phyloP scores from a whole-genome alignment of 2,329 filamentous ascomycete genomes.

The Neonectria hederae region DNA sequence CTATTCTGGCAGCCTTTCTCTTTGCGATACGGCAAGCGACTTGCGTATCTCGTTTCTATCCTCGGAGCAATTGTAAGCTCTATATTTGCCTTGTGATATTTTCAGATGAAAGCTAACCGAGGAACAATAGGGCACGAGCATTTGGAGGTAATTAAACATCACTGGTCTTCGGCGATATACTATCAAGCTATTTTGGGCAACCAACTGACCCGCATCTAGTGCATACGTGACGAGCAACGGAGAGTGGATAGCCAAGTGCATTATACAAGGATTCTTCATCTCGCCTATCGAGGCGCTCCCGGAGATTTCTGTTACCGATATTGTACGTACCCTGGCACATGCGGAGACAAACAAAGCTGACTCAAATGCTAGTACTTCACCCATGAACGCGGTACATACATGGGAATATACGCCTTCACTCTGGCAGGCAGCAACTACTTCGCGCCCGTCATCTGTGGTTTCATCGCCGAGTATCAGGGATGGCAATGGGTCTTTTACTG shows the following conservation, averaged over 20 bases:
- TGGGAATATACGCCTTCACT: slow-evolving; percentile 53
- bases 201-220: slow-evolving; percentile 13
- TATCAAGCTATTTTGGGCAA: rapidly evolving
- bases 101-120: background rate
- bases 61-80: slow-evolving; percentile 42
- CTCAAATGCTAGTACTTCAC: slow-evolving; percentile 43
- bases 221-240: slow-evolving; percentile 51
- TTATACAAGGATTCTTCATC: slow-evolving; percentile 55
- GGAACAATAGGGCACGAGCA: slow-evolving; percentile 29
- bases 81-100: too few species aligned
- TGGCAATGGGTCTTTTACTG: slow-evolving; percentile 57
- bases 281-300: slow-evolving; percentile 58
- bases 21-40: slow-evolving; percentile 55
- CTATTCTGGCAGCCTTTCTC: slow-evolving; percentile 60
- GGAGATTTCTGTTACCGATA: slow-evolving; percentile 55
- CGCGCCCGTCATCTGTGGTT: slow-evolving; percentile 55
- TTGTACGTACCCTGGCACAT: slow-evolving; percentile 36
- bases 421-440: slow-evolving; percentile 55
- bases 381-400: slow-evolving; percentile 55
- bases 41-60: slow-evolving; percentile 51
- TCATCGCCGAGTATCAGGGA: slow-evolving; percentile 54
- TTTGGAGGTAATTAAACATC: slow-evolving; percentile 39
- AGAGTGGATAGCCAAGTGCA: slow-evolving; percentile 57
- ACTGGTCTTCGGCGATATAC: rapidly evolving
- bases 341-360: background rate